Conservation (phyloP, 805 yeast genomes). For the Wickerhamomyces hampshirensis region DNA sequence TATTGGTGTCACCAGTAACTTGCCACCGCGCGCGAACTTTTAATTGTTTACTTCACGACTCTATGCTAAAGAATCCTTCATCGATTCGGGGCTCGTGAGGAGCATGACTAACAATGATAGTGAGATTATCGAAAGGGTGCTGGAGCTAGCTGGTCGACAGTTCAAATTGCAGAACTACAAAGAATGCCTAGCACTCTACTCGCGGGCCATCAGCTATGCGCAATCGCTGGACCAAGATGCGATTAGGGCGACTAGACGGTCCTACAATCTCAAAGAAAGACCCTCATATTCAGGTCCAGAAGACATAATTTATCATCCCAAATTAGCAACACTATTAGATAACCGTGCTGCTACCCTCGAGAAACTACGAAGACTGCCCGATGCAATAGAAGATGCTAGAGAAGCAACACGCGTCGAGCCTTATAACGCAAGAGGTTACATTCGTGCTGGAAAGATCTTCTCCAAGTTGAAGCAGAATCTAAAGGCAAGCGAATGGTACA, state of each 20-base stretch:
- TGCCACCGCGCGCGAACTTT: too few relatives aligned
- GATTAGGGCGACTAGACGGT: constrained; percentile 6
- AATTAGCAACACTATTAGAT: constrained; percentile 19
- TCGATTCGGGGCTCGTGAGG: too few relatives aligned
- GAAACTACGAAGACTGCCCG: constrained; percentile 8
- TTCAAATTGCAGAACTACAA: constrained; percentile 11
- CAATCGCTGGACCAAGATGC: constrained; percentile 14
- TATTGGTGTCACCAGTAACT: too few relatives aligned
- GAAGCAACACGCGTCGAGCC: constrained; percentile 20
- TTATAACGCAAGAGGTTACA: constrained; percentile 21
- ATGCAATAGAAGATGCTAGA: constrained; percentile 18
- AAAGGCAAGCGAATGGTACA: constrained; percentile 1
- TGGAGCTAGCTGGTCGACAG: constrained; percentile 13
- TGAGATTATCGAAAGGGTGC: constrained; percentile 9
- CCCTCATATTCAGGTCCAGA: constrained; percentile 10
- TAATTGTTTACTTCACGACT: too few relatives aligned
- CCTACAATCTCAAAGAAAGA: constrained; percentile 12
- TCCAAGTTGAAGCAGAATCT: constrained; percentile 11
- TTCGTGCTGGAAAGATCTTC: constrained; percentile 16
- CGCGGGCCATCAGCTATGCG: constrained; percentile 17
- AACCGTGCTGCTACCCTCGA: constrained; percentile 21
- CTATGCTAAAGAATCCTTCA: too few relatives aligned
- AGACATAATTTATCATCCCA: constrained; percentile 18
- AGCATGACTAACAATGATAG: too few relatives aligned
- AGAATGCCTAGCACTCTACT: constrained; percentile 13